Percentiles rank a stretch among this genome's conserved stretches.
Evolutionary conservation across 805 yeast genomes (phyloP).

Genomic region (Tetrapisispora phaffii): DNA sequence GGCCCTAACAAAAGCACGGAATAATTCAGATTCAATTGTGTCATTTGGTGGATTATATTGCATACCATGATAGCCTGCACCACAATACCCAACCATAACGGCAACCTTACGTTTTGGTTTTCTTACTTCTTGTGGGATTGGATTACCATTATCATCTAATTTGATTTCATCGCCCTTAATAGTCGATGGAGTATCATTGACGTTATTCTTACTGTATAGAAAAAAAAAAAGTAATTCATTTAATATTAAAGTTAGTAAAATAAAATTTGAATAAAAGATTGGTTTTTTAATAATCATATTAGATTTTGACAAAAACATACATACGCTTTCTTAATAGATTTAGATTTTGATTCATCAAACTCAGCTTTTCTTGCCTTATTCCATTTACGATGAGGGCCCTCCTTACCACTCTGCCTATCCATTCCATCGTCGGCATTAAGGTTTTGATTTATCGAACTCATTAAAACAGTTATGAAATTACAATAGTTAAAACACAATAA

Average conservation of each 20-base stretch:
- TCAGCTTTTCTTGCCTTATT: constrained; percentile 26
- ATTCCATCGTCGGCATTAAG: constrained; percentile 30
- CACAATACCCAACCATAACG: constrained; percentile 84
- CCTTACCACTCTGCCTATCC: constrained; percentile 33
- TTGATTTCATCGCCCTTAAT: constrained; percentile 10
- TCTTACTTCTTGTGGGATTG: constrained; percentile 47
- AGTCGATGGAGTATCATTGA: not conserved
- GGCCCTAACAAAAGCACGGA: constrained; percentile 70
- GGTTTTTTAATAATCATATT: too few relatives aligned
- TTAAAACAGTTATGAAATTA: not conserved
- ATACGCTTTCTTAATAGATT: constrained; percentile 20
- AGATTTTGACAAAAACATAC: constrained; percentile 10
- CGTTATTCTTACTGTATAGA: constrained; percentile 9
- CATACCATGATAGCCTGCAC: constrained; percentile 95
- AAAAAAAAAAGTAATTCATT: not conserved
- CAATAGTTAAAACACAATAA: too few relatives aligned
- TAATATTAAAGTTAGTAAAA: too few relatives aligned
- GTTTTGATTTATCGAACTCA: constrained; percentile 18
- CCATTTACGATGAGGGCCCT: constrained; percentile 34
- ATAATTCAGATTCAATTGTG: constrained; percentile 85
- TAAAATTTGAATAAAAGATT: too few relatives aligned
- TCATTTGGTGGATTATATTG: constrained; percentile 79
- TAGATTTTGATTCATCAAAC: constrained; percentile 12
- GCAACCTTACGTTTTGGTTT: constrained; percentile 90
- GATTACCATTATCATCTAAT: constrained; percentile 52